A percentile compares a stretch with the other conserved stretches of the same genome.
Conservation (phyloP, 139 green algal species). For the Asterochloris sp. region DNA sequence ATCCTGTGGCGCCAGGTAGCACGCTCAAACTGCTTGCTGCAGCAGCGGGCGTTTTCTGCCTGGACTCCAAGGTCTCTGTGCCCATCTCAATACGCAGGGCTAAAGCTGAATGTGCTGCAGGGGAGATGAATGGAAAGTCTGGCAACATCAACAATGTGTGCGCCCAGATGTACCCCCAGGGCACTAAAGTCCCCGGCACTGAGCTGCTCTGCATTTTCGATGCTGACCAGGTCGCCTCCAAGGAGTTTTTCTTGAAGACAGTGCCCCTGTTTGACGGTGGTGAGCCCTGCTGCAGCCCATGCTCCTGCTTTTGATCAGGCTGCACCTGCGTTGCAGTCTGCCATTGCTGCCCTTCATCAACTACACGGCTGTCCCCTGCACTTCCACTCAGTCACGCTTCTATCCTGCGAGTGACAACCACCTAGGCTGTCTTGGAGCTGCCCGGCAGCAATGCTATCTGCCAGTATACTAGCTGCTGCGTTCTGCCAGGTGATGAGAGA, state of each 20-base stretch:
- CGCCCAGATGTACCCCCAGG: conserved; percentile 52
- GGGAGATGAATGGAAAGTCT: conserved; percentile 82
- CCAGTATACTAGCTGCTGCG: background rate
- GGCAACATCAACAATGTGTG: conserved; percentile 75
- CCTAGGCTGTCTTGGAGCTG: background rate
- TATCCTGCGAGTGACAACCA: background rate
- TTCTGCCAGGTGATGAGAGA: background rate
- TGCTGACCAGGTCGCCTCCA: conserved; percentile 64
- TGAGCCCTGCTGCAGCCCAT: conserved; percentile 13
- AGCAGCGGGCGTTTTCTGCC: too few relatives aligned
- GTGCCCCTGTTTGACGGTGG: conserved; percentile 57
- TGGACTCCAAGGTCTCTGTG: too few relatives aligned
- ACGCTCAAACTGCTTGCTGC: too few relatives aligned
- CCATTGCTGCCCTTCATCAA: background rate
- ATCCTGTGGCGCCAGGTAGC: too few relatives aligned
- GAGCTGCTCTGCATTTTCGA: conserved; percentile 80
- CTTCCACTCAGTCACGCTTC: too few relatives aligned
- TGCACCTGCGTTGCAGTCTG: conserved; percentile 30
- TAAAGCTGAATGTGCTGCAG: background rate
- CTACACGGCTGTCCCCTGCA: background rate
- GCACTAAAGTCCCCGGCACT: conserved; percentile 39
- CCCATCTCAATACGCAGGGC: too few relatives aligned
- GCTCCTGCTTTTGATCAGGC: background rate
- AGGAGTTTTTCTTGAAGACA: conserved; percentile 76
- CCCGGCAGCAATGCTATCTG: background rate